Percentiles rank a stretch among this genome's conserved stretches.
Conservation (phyloP, 2,329 filamentous ascomycete species). For the Ramularia endophylla region DNA sequence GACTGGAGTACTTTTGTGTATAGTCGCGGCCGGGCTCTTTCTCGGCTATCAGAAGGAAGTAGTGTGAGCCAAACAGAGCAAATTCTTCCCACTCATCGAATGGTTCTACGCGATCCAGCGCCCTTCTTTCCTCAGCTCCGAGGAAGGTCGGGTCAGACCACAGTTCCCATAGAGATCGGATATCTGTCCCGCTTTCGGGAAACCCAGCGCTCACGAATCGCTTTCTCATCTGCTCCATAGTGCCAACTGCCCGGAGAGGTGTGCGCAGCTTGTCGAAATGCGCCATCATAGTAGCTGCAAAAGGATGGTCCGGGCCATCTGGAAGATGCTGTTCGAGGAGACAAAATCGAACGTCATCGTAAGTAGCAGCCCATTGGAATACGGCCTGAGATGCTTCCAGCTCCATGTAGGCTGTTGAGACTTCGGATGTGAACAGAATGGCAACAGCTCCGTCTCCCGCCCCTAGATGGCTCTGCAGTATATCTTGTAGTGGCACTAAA, state of each 20-base stretch:
- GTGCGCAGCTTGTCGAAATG: conserved; percentile 79
- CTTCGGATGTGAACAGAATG: conserved; percentile 74
- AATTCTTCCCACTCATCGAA: conserved; percentile 99
- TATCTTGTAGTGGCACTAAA: conserved; percentile 52
- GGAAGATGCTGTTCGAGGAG: conserved; percentile 83
- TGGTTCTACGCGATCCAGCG: conserved; percentile 65
- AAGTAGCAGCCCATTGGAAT: conserved; percentile 68
- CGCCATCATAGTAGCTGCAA: conserved; percentile 76
- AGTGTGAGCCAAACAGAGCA: conserved; percentile 75
- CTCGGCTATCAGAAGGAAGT: conserved; percentile 67
- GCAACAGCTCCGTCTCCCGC: conserved; percentile 53
- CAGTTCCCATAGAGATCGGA: conserved; percentile 71
- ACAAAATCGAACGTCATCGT: conserved; percentile 72
- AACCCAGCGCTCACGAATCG: conserved; percentile 69
- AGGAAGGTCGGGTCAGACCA: conserved; percentile 70
- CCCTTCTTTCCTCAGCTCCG: conserved; percentile 50
- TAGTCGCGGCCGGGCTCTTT: conserved; percentile 32
- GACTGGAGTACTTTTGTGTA: conserved; percentile 12
- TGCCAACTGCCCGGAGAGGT: conserved; percentile 65
- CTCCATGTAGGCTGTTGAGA: conserved; percentile 88
- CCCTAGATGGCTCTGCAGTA: conserved; percentile 55
- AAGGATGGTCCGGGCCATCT: conserved; percentile 70
- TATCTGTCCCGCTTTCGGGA: conserved; percentile 46
- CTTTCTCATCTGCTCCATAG: conserved; percentile 55
- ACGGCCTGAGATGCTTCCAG: conserved; percentile 64